phyloP scores from a whole-genome alignment of 1,139 yeast species.

The Pichia sp. region DNA sequence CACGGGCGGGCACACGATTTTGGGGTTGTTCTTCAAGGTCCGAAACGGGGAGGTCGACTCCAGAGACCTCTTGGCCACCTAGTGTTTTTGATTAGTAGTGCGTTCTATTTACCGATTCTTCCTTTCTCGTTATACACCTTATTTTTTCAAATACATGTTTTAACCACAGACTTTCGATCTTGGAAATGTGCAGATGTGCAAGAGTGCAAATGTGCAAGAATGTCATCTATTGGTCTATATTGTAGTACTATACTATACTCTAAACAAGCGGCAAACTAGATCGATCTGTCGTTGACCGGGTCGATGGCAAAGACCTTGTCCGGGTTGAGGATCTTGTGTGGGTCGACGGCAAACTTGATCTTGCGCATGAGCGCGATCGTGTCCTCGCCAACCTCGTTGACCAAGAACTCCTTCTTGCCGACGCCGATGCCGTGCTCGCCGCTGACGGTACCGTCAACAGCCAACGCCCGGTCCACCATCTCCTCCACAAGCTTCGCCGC shows the following conservation, averaged over 20 bases:
- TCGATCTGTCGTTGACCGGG: constrained; percentile 34
- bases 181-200: too few species aligned
- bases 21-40: constrained; percentile 15
- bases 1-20: constrained; percentile 12
- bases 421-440: constrained; percentile 90
- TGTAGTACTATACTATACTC: too few species aligned
- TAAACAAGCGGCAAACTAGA: neutral
- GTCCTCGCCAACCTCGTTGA: constrained; percentile 63
- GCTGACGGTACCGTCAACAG: constrained; percentile 77
- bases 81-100: too few species aligned
- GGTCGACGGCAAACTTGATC: constrained; percentile 68
- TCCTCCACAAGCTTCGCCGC: constrained; percentile 56
- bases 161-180: too few species aligned
- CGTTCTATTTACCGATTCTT: too few species aligned
- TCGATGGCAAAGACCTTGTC: constrained; percentile 70
- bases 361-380: constrained; percentile 72
- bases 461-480: constrained; percentile 65
- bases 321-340: constrained; percentile 68
- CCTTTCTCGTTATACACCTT: too few species aligned
- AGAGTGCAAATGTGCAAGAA: too few species aligned
- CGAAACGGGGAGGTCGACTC: constrained; percentile 18
- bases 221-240: too few species aligned
- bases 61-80: neutral
- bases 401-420: constrained; percentile 65
- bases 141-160: too few species aligned